A percentile compares a stretch with the other conserved stretches of the same genome.
phyloP scores from a whole-genome alignment of 148 eudicot species.

The Nyssa sinensis region DNA sequence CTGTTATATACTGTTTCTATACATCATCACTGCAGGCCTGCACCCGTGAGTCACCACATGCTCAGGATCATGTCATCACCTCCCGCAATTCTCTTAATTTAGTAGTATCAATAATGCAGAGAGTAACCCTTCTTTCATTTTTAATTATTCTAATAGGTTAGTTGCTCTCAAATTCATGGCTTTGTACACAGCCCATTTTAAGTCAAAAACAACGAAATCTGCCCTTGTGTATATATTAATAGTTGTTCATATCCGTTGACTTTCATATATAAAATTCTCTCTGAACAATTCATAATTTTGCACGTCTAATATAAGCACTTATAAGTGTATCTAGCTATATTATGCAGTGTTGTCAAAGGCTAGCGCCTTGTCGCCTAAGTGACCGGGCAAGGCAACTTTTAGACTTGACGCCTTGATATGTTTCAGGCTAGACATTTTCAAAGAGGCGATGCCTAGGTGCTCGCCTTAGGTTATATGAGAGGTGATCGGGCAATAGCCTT shows the following conservation, averaged over 20 bases:
- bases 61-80: not conserved
- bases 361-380: too few relatives aligned
- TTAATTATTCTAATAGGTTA: not conserved
- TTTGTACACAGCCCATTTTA: not conserved
- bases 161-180: not conserved
- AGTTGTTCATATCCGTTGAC: not conserved
- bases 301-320: too few relatives aligned
- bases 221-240: not conserved
- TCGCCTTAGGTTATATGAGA: too few relatives aligned
- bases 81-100: not conserved
- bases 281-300: not conserved
- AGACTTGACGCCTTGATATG: too few relatives aligned
- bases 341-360: too few relatives aligned
- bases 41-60: not conserved
- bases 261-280: not conserved
- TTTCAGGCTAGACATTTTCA: too few relatives aligned
- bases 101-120: conserved; percentile 1
- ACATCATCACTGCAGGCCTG: not conserved
- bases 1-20: not conserved
- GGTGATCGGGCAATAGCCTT: too few relatives aligned
- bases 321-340: not conserved
- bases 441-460: too few relatives aligned
- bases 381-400: too few relatives aligned
- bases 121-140: not conserved
- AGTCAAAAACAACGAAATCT: not conserved